Percentiles rank a stretch among this genome's conserved stretches.
phyloP scores from a whole-genome alignment of 257 asterid genomes.

The Nicotiana obtusifolia region DNA sequence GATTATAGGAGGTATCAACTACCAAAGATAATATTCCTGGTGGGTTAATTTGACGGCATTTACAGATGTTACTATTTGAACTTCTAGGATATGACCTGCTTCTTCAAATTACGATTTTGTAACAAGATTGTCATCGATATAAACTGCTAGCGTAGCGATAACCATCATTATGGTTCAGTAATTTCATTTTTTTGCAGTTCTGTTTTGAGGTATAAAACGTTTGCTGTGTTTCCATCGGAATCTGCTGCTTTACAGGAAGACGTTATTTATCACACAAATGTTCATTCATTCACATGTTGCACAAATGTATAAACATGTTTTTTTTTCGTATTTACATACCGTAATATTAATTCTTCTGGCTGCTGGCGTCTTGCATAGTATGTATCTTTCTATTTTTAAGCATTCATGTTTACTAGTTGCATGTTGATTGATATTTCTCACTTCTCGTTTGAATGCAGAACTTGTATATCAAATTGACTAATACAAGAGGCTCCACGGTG shows the following conservation, averaged over 20 bases:
- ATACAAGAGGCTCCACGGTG: constrained; percentile 75
- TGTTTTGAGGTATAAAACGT: neutral
- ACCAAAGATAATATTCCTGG: neutral
- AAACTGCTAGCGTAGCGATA: neutral
- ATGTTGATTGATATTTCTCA: neutral
- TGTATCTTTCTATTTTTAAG: neutral
- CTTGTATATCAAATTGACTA: constrained; percentile 66
- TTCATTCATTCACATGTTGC: neutral
- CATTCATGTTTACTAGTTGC: neutral
- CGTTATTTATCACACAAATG: neutral
- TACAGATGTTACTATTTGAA: neutral
- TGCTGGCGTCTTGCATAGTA: neutral
- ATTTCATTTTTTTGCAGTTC: neutral
- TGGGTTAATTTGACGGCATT: neutral
- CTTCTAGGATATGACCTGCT: neutral
- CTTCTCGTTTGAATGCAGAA: constrained; percentile 49
- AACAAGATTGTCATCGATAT: neutral
- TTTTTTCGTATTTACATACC: neutral
- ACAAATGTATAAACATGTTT: neutral
- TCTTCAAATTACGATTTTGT: neutral
- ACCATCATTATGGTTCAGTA: neutral
- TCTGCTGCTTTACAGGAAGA: neutral
- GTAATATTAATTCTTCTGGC: neutral
- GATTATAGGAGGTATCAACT: neutral
- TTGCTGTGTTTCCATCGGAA: neutral